Base-by-base conservation (phyloP, 2,329 filamentous ascomycete genomes). In the Alternaria gansuensis region DNA sequence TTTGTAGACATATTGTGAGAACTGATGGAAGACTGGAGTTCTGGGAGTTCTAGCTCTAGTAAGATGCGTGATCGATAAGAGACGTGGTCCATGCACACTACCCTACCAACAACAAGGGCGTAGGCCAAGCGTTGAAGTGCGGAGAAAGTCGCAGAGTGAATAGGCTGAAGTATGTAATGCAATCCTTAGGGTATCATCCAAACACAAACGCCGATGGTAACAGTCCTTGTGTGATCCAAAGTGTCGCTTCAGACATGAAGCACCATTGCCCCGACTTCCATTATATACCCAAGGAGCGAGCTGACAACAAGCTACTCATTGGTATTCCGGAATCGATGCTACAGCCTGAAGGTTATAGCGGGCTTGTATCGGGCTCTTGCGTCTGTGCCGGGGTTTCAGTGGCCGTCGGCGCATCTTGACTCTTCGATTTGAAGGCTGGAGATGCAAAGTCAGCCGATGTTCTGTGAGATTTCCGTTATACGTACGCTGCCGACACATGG, bases 401-500 rank as follows among this genome's bases (percentile, higher is more conserved):
- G 34, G 59, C 50, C 3, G 64, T 43, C 37, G 68, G 63, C 31
- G 76, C 69, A 31, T 75, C 73, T 57, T 76, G 73, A 54, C 68
- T 72, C 62, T 78, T 78, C 45, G 72, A 74, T 51, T 77, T 78
- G 68, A 78, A 78, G 4, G 76, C 76, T 78, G 43, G 21, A 21
- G 9, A 31, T 34, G 14, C 5, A 8, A 23, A 23, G 49, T 75
- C 44, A 76, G 65, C 43, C 21, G 14, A 13, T 17, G 29, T 28
- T 49, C 5, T 24, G 5, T 49, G 37, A 7, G 5, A 13, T 17
- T 24, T 13, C 4, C 3, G 17, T 1, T 13, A 14, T 3, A 21
- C n/a, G 11, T 85, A 95, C 92, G 92, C 79, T 98, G 95, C 67
- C 95, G 87, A 76, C 95, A 99, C 95, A 99, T 98, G 28, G 95